Evolutionary conservation across 2,329 filamentous ascomycete genomes (phyloP).

Genomic region (Penicillium sp.): DNA sequence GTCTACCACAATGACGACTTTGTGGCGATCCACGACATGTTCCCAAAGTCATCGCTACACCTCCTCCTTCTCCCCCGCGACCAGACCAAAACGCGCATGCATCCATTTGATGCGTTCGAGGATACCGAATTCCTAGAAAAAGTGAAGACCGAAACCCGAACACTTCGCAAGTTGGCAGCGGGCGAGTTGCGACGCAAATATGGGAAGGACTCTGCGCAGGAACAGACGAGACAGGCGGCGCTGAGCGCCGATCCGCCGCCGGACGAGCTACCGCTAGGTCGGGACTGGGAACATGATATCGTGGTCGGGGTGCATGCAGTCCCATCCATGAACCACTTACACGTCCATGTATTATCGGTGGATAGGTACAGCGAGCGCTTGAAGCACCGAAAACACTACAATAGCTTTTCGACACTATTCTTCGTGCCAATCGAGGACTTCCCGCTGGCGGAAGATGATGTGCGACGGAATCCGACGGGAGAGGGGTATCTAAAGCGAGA

Average conservation of each 20-base stretch:
- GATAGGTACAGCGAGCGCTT: slow-evolving; percentile 73
- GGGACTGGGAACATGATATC: slow-evolving; percentile 76
- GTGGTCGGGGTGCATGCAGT: slow-evolving; percentile 78
- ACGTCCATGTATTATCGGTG: slow-evolving; percentile 80
- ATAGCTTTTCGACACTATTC: slow-evolving; percentile 84
- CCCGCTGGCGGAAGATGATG: slow-evolving; percentile 66
- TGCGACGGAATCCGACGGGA: slow-evolving; percentile 55
- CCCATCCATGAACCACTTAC: slow-evolving; percentile 88
- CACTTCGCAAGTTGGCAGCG: slow-evolving; percentile 65
- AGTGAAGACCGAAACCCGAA: slow-evolving; percentile 60
- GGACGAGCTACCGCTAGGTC: slow-evolving; percentile 63
- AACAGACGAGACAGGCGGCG: slow-evolving; percentile 62
- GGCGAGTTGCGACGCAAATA: slow-evolving; percentile 70
- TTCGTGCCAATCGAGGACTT: slow-evolving; percentile 77
- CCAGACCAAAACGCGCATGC: slow-evolving; percentile 55
- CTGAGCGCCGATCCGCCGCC: slow-evolving; percentile 55
- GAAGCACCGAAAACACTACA: slow-evolving; percentile 84
- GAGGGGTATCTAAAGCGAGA: slow-evolving; percentile 63
- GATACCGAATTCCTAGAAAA: slow-evolving; percentile 65
- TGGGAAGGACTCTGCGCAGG: slow-evolving; percentile 61
- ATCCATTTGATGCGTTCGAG: slow-evolving; percentile 76
- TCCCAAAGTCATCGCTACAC: slow-evolving; percentile 82
- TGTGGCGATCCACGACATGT: slow-evolving; percentile 77
- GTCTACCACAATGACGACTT: slow-evolving; percentile 67
- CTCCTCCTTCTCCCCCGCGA: slow-evolving; percentile 82